phyloP scores from a whole-genome alignment of 257 asterid genomes.

The Ballota nigra region DNA sequence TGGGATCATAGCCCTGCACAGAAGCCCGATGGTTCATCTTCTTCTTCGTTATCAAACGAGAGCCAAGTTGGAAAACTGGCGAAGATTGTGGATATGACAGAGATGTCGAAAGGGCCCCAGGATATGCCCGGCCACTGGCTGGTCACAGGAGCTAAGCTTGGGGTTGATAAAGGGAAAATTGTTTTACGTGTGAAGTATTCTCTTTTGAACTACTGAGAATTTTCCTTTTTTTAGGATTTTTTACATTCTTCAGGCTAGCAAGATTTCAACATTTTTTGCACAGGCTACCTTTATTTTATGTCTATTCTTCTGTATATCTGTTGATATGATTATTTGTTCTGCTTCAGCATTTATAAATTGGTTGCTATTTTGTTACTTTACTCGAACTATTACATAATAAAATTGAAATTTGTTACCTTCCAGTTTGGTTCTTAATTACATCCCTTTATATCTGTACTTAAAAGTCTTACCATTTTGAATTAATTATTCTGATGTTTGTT shows the following conservation, averaged over 20 bases:
- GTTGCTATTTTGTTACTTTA: slow-evolving; percentile 2
- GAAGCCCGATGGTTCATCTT: slow-evolving; percentile 62
- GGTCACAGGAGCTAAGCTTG: slow-evolving; percentile 99
- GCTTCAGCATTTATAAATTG: slow-evolving; percentile 26
- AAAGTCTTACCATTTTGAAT: background rate
- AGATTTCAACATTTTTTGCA: slow-evolving; percentile 31
- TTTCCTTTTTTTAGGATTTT: slow-evolving; percentile 21
- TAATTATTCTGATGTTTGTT: background rate
- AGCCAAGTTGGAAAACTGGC: slow-evolving; percentile 65
- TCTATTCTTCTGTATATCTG: slow-evolving; percentile 48
- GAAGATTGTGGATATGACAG: slow-evolving; percentile 87
- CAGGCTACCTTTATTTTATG: slow-evolving; percentile 20
- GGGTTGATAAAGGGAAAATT: slow-evolving; percentile 91
- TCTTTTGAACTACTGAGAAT: slow-evolving; percentile 71
- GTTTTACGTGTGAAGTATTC: slow-evolving; percentile 87
- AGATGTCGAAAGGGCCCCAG: slow-evolving; percentile 97
- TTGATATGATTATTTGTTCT: slow-evolving; percentile 37
- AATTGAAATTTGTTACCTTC: background rate
- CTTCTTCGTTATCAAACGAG: slow-evolving; percentile 58
- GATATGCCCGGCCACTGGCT: slow-evolving; percentile 98
- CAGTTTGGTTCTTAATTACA: slow-evolving; percentile 9
- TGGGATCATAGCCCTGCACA: slow-evolving; percentile 93
- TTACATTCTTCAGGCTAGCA: slow-evolving; percentile 21
- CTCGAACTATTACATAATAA: slow-evolving; percentile 16
- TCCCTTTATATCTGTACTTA: background rate